These are phyloP conservation scores for Cytospora mali DNA, from an alignment of 2,329 filamentous ascomycete species.

Conservation along the genomic window DNA sequence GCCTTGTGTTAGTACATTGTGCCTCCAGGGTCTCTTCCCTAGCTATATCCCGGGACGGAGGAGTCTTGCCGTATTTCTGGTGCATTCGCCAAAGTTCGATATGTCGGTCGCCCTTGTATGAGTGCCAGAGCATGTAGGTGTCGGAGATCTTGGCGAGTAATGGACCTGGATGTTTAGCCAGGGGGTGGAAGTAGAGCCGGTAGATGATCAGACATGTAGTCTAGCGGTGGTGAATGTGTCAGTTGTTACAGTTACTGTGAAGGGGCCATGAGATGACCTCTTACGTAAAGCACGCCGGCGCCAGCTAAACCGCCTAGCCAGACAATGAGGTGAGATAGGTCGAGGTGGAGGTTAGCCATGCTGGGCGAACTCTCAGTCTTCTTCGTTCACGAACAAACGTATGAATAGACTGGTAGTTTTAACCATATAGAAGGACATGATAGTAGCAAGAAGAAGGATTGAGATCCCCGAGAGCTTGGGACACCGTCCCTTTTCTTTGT, in stretches of 20 bases:
- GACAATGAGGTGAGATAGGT: constrained; percentile 41
- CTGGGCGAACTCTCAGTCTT: not conserved
- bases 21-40: too few species aligned
- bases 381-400: not conserved
- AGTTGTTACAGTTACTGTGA: not conserved
- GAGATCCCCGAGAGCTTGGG: not conserved
- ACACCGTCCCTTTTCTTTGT: constrained; percentile 16
- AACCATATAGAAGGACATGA: not conserved
- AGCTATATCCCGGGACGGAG: not conserved
- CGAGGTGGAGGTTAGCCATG: constrained; percentile 34
- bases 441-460: not conserved
- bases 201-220: constrained; percentile 51
- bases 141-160: constrained; percentile 65
- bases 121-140: constrained; percentile 70
- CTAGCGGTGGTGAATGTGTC: constrained; percentile 34
- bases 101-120: constrained; percentile 74
- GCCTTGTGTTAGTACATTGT: not conserved
- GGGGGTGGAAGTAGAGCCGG: constrained; percentile 64
- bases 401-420: too few species aligned
- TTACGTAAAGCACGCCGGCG: constrained; percentile 45
- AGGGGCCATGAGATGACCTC: constrained; percentile 30
- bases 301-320: constrained; percentile 45
- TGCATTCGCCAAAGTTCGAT: constrained; percentile 73
- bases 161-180: constrained; percentile 67
- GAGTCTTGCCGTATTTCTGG: constrained; percentile 64